Percentiles rank a stretch among this genome's conserved stretches.
These are phyloP conservation scores for Dictyostelium firmibasis DNA, from an alignment of 78 protist species.

Conservation along the genomic window DNA sequence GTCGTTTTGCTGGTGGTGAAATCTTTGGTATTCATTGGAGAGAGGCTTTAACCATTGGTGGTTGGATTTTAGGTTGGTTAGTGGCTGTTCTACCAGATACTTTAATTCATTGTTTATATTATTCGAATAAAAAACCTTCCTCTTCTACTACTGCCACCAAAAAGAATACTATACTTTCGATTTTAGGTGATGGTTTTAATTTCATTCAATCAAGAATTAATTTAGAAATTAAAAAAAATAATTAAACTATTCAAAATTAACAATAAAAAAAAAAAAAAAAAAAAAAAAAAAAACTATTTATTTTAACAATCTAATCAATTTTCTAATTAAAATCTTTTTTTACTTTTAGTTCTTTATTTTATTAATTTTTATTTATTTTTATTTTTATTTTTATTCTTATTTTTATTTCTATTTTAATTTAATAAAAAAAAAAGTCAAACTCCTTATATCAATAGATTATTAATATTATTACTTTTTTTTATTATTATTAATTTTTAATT, in stretches of 20 bases:
- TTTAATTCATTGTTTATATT: neutral
- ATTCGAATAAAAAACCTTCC: neutral
- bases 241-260: neutral
- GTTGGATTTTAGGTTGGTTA: neutral
- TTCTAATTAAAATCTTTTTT: no score
- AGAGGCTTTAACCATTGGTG: constrained; percentile 22
- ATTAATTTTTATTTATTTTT: no score
- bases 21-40: constrained; percentile 63
- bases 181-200: neutral
- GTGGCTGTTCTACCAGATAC: neutral
- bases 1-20: constrained; percentile 69
- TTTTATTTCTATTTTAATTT: no score
- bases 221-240: neutral
- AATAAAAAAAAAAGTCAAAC: no score
- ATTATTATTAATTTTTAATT: no score
- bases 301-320: no score
- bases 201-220: neutral
- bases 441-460: no score
- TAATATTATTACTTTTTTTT: no score
- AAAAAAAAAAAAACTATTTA: no score
- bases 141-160: neutral
- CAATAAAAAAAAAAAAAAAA: neutral
- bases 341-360: no score
- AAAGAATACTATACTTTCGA: neutral
- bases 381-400: no score